Base-by-base conservation (phyloP, 2,329 filamentous ascomycete genomes). In the Penicillium sp. region DNA sequence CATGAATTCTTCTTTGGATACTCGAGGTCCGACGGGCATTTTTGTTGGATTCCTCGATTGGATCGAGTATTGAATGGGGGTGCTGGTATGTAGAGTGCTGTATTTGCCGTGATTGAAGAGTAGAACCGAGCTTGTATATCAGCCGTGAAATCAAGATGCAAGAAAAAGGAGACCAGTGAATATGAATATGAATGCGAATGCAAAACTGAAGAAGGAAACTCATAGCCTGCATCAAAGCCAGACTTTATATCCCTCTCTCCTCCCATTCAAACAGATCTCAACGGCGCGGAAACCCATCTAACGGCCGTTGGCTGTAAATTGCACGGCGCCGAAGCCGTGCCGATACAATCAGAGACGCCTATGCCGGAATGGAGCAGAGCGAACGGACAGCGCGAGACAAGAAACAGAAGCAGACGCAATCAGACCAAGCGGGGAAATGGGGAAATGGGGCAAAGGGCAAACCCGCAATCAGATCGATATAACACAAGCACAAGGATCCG, bases 1-100 rank as follows among this genome's bases (percentile, higher is more conserved):
- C 75, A 79, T 78, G 64, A 79, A 79, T 59, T 79, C 77, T 52
- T 79, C 77, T 60, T 79, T 79, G 25, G 76, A 75, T 40, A 73
- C 76, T 50, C 77, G 74, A 43, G 77, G 76, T 27, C 76, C 76
- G 54, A 77, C 75, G 15, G 73, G 61, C 73, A 75, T 75, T 29
- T 19, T 54, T 23, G 35, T 31, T 29, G 27, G 21, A n/a, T 42
- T 37, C 19, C 12, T 35, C 27, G 12, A 42, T 33, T 9, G 9
- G 17, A 31, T 42, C 5, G 41, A 37, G 25, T 29, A 41, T 27
- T 51, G 27, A 33, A 21, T 41, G 21, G 9, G 9, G n/a, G 6
- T 5, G 15, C 29, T 15, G 19, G 13, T 35, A 35, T 17, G 19
- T 38, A 38, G 31, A 17, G 33, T 35, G 5, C 41, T 29, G 13